Evolutionary conservation across 2,329 filamentous ascomycete species (phyloP).

Genomic region (Fusarium austroafricanum): DNA sequence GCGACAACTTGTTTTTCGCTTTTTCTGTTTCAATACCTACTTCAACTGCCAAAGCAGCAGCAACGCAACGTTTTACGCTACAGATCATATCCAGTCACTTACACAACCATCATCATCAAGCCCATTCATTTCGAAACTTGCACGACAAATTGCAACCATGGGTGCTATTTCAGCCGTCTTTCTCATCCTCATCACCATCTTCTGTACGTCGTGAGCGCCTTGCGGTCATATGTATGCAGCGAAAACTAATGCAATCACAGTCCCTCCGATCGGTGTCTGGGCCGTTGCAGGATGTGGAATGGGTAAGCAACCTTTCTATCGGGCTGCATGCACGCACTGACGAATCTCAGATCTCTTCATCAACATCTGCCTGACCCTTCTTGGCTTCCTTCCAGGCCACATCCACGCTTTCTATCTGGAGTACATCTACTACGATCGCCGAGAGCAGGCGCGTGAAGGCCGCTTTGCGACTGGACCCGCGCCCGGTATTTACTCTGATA

Average conservation of each 20-base stretch:
- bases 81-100: background rate
- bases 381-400: slow-evolving; percentile 81
- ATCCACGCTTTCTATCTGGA: slow-evolving; percentile 85
- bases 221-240: background rate
- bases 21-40: background rate
- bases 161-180: slow-evolving; percentile 61
- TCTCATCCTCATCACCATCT: slow-evolving; percentile 63
- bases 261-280: slow-evolving; percentile 74
- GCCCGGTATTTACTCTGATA: slow-evolving; percentile 77
- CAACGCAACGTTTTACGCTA: background rate
- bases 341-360: slow-evolving; percentile 66
- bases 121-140: background rate
- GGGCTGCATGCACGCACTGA: slow-evolving; percentile 4
- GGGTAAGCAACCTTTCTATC: slow-evolving; percentile 49
- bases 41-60: background rate
- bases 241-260: slow-evolving; percentile 55
- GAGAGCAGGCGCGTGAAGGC: slow-evolving; percentile 71
- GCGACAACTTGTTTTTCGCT: background rate
- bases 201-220: slow-evolving; percentile 56
- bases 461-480: slow-evolving; percentile 65
- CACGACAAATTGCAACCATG: slow-evolving; percentile 54
- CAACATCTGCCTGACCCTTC: slow-evolving; percentile 74
- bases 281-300: slow-evolving; percentile 73
- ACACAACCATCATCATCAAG: background rate
- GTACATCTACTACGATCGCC: slow-evolving; percentile 84